Evolutionary conservation across 1,139 yeast genomes (phyloP).

Genomic region (Blastobotrys elegans): DNA sequence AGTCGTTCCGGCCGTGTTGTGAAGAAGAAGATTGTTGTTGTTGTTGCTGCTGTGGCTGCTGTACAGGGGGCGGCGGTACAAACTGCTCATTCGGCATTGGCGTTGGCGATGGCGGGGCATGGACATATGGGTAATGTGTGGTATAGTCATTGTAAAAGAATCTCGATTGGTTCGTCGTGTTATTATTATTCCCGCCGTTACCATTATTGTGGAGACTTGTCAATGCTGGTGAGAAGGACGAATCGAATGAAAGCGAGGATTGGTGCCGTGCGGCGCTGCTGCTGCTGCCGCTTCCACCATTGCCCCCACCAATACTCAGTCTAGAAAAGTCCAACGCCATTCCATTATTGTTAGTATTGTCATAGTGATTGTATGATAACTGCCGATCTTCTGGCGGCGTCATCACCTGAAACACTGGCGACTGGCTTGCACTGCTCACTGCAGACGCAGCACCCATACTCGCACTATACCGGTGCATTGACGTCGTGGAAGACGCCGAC

Average conservation of each 20-base stretch:
- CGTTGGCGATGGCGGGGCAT: constrained; percentile 7
- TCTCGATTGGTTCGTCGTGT: neutral
- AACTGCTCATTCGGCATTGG: neutral
- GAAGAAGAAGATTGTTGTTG: neutral
- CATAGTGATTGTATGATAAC: too few species aligned
- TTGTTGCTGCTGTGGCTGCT: neutral
- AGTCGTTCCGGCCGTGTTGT: neutral
- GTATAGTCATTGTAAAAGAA: neutral
- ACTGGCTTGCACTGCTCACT: neutral
- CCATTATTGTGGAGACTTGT: neutral
- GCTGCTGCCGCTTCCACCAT: neutral
- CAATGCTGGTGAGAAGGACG: neutral
- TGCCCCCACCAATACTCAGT: neutral
- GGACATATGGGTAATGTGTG: neutral
- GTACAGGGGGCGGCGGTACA: neutral
- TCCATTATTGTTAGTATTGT: neutral
- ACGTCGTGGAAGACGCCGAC: neutral
- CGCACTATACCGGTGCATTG: neutral
- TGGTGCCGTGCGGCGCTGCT: constrained; percentile 2
- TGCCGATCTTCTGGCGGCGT: constrained; percentile 5
- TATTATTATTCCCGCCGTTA: neutral
- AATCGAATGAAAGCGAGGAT: constrained; percentile 3
- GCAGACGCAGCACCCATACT: neutral
- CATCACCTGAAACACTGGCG: constrained; percentile 5
- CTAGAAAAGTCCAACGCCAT: neutral